Evolutionary conservation across 129 eudicot genomes (phyloP), one percentile per base, ranked within the genome.

Genomic region (Logfia minima): DNA sequence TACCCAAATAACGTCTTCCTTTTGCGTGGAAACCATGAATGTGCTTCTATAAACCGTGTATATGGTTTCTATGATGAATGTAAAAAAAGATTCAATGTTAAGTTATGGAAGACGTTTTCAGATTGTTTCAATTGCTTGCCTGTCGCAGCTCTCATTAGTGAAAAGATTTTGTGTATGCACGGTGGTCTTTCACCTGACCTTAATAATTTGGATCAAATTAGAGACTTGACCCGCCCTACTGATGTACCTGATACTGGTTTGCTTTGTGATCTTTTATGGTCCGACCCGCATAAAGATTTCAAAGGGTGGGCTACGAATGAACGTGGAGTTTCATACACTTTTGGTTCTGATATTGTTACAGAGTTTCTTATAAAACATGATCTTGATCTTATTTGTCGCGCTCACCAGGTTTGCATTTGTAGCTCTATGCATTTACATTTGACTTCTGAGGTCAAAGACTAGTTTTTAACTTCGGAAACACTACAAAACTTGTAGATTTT

Each of bases 271-370:
- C 84, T 87, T 34, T 64, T 87, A 6, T 87, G 90, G 90, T 81
- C 90, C 1, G 90, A 87, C 75, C 91, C 91, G 1, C 82, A 86
- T 64, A 87, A 87, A 79, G 91, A 87, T 24, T 83, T 87, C 75
- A 79, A 87, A 79, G 91, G 91, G 26, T 87, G 91, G 91, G 85
- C 86, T 19, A 73, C 82, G 91, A 87, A 87, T 75, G 91, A 87
- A 24, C 82, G 91, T 34, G 91, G 91, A 37, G 85, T 87, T 75
- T 87, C 91, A 0, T 84, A 70, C 75, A 87, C 88, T n/a, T 87
- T 87, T 70, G 91, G 91, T 41, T 78, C 86, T 78, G 88, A 87
- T 81, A 82, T 84, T 82, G 91, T 87, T 68, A 75, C 86, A 1
- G 88, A 87, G 53, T 87, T 87, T 66, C 83, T 87, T 21, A 55